Base-by-base conservation (phyloP, 495 filamentous ascomycete genomes). In the Cetradonia linearis region DNA sequence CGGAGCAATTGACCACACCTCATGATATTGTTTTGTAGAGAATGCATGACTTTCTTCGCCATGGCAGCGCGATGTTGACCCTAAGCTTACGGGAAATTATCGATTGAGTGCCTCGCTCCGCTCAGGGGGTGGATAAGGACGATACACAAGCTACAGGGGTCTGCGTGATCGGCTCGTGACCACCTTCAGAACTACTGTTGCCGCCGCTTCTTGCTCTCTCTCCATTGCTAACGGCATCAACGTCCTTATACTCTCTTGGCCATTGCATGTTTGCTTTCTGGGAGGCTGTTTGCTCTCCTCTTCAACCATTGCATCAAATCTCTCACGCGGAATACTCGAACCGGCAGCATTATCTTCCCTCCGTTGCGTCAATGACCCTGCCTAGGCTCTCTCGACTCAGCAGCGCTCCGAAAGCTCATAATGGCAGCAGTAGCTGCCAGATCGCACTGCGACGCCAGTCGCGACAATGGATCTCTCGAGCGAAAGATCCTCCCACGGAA, bases 371-470 rank as follows among this genome's bases (percentile, higher is more conserved):
- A 61, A 61, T 61, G 59, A 61, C 59, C 49, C 16, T 61, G 59
- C 38, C 49, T 5, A 55, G 37, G 49, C 34, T 55, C 50, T 61
- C 50, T 44, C 49, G 50, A 61, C 20, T 55, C 48, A 61, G 50
- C 50, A 53, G 59, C 38, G 37, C 49, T 23, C 13, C 50, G 14
- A 61, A 46, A 47, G 38, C 37, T 40, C 61, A 62, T 37, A 46
- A 68, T 68, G 66, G 63, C 66, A 62, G 62, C 63, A 58, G 46
- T 60, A 58, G 66, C 66, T 62, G 61, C 59, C 63, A 62, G 53
- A 62, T 57, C 48, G 55, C 60, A 56, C 37, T 68, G 61, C 63
- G 50, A 52, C 36, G 52, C 33, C 61, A 53, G 27, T 58, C 64
- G 52, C 64, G 64, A 60, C 63, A 55, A 58, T 60, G 64, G 54